A percentile compares a stretch with the other conserved stretches of the same genome.
Conservation (phyloP, 257 asterid genomes). For the Mitragyna speciosa region DNA sequence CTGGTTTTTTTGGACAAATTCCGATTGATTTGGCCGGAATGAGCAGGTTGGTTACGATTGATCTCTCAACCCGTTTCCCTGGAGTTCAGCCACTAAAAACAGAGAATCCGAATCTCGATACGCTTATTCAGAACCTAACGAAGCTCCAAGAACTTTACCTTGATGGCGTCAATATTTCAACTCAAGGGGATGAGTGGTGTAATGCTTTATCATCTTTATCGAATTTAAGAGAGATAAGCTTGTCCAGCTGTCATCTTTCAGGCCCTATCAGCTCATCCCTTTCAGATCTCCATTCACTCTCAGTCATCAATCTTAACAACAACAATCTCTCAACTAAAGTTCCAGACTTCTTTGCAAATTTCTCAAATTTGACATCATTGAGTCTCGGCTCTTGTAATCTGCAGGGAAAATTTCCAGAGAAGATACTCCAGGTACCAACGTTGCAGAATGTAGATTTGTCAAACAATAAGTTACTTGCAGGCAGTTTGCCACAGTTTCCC, state of each 20-base stretch:
- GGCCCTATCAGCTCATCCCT: conserved; percentile 23
- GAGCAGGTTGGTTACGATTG: conserved; percentile 10
- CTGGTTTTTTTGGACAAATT: conserved; percentile 13
- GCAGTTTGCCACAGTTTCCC: conserved; percentile 22
- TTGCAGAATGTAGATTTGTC: conserved; percentile 30
- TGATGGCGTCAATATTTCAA: conserved; percentile 25
- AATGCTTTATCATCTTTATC: conserved; percentile 25
- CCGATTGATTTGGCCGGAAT: background rate
- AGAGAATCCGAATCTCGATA: conserved; percentile 10
- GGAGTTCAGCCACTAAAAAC: background rate
- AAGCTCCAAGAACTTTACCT: conserved; percentile 11
- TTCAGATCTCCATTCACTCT: conserved; percentile 14
- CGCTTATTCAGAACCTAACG: conserved; percentile 10
- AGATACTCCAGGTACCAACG: conserved; percentile 30
- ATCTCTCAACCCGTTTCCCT: conserved; percentile 18
- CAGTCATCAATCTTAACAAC: background rate
- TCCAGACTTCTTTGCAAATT: conserved; percentile 16
- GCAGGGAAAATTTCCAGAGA: conserved; percentile 21
- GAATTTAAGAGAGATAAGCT: conserved; percentile 5
- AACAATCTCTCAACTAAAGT: conserved; percentile 18
- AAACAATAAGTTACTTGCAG: background rate
- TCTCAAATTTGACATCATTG: conserved; percentile 18
- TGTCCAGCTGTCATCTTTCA: background rate
- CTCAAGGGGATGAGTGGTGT: conserved; percentile 19
- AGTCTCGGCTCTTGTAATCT: conserved; percentile 13